Percentiles rank a stretch among this genome's conserved stretches.
phyloP scores from a whole-genome alignment of 1,284 basidiomycete genomes.

The Cryptococcus amylolentus region DNA sequence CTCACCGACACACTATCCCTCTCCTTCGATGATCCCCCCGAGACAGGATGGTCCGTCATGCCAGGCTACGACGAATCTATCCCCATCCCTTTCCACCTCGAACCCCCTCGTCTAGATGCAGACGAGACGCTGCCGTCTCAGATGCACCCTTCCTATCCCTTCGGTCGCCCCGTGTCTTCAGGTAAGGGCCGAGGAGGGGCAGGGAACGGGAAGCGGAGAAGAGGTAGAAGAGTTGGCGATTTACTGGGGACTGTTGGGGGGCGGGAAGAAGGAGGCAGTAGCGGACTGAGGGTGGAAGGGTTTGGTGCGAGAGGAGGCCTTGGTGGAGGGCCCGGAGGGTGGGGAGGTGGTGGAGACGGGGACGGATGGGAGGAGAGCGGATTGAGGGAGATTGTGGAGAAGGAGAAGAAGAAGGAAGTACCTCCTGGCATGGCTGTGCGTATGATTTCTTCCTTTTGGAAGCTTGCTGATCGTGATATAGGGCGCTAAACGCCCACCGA shows the following conservation, averaged over 20 bases:
- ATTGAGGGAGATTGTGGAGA: conserved; percentile 29
- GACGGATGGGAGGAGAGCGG: conserved; percentile 39
- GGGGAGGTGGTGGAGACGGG: conserved; percentile 8
- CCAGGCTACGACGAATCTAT: conserved; percentile 43
- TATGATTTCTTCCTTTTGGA: not conserved
- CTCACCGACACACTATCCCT: conserved; percentile 32
- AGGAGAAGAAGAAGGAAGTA: conserved; percentile 34
- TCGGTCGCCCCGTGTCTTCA: conserved; percentile 25
- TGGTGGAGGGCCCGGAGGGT: not conserved
- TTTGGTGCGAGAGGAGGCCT: not conserved
- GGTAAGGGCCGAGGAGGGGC: not conserved
- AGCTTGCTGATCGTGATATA: conserved; percentile 6
- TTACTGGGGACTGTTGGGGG: conserved; percentile 22
- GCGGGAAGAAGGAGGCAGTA: conserved; percentile 1
- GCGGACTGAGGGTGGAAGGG: conserved; percentile 2
- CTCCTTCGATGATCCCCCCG: conserved; percentile 36
- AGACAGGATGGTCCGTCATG: conserved; percentile 46
- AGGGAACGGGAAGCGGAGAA: not conserved
- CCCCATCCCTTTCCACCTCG: conserved; percentile 10
- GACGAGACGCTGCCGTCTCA: conserved; percentile 43
- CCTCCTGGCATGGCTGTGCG: conserved; percentile 47
- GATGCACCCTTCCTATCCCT: conserved; percentile 43
- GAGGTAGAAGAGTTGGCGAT: conserved; percentile 20
- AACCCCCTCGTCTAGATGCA: conserved; percentile 49
- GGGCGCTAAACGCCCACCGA: conserved; percentile 46